Evolutionary conservation across 2,329 filamentous ascomycete species (phyloP).

Genomic region (Ophiostoma perfectum): DNA sequence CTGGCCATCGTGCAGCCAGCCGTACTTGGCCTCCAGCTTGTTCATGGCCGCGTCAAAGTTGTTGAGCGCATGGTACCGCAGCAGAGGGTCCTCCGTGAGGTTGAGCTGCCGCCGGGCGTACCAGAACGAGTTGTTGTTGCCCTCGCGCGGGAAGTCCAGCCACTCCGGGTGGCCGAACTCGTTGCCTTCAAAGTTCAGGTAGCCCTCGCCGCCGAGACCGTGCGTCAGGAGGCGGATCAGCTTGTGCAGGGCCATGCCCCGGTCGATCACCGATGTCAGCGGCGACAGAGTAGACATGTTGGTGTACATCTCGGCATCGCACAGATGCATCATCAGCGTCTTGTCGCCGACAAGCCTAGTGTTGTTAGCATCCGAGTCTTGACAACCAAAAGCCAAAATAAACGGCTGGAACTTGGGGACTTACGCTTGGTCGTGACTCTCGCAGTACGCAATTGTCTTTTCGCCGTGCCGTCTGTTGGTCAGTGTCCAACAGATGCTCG

Average conservation of each 20-base stretch:
- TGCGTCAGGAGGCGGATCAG: conserved; percentile 95
- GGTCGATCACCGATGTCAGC: conserved; percentile 82
- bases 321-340: conserved; percentile 95
- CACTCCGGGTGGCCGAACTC: conserved; percentile 98
- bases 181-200: conserved; percentile 97
- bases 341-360: conserved; percentile 89
- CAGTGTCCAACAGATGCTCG: conserved; percentile 75
- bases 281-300: conserved; percentile 86
- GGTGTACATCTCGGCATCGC: conserved; percentile 94
- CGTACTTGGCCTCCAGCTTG: conserved; percentile 75
- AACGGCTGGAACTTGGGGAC: conserved; percentile 34
- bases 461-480: conserved; percentile 92
- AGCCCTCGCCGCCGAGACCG: conserved; percentile 86
- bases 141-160: conserved; percentile 94
- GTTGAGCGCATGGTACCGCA: conserved; percentile 88
- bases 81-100: conserved; percentile 74
- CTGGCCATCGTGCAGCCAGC: conserved; percentile 80
- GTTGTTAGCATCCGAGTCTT: background rate
- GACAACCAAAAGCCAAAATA: background rate
- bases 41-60: conserved; percentile 94
- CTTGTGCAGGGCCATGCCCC: conserved; percentile 91
- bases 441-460: conserved; percentile 96
- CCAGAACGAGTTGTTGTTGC: conserved; percentile 90
- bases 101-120: conserved; percentile 93
- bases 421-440: conserved; percentile 96